Base-by-base conservation (phyloP, 306 rosid species). In the Sicyos edulis region DNA sequence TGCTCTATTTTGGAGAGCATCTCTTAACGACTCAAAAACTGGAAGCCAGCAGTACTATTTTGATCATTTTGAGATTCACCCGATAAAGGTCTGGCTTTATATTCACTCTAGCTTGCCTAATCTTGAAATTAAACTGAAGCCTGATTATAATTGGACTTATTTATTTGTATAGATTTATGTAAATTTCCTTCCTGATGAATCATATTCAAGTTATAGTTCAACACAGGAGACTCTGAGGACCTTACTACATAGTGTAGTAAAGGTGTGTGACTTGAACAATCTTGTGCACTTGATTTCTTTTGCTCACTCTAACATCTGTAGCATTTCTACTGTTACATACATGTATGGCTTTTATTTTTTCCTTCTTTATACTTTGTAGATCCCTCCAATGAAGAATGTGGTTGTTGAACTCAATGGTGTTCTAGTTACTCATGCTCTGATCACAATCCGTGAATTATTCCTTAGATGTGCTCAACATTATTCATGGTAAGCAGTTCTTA, bases 21-120 rank as follows among this genome's bases (percentile, higher is more conserved):
- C 98, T 80, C 89, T 92, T 22, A 82, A 82, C 70, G 80, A 80
- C 74, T 83, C 88, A 60, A 83, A 75, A 45, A 14, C 76, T n/a
- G 79, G 76, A 77, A 90, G 96, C 79, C 87, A 78, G 70, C 91
- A 84, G 78, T 85, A 77, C 78, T 92, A 92, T 78, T 92, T 92
- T 79, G 96, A 92, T 75, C 90, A 92, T 82, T 90, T 92, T 83
- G 98, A 92, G 86, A 87, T 92, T 79, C 96, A 88, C 67, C 98
- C 98, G 6, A 84, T 92, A 78, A 92, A 90, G 98, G 98, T 92
- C 40, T 75, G 70, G 61, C 72, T 66, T 76, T 75, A 76, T 51
- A 47, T 60, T 60, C 78, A 40, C 77, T 34, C 49, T 70, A 77
- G 54, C 55, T 72, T 63, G 61, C 66, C 58, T 49, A 22, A 57